phyloP scores from a whole-genome alignment of 495 filamentous ascomycete species.

The Staphylotrichum longicolle region DNA sequence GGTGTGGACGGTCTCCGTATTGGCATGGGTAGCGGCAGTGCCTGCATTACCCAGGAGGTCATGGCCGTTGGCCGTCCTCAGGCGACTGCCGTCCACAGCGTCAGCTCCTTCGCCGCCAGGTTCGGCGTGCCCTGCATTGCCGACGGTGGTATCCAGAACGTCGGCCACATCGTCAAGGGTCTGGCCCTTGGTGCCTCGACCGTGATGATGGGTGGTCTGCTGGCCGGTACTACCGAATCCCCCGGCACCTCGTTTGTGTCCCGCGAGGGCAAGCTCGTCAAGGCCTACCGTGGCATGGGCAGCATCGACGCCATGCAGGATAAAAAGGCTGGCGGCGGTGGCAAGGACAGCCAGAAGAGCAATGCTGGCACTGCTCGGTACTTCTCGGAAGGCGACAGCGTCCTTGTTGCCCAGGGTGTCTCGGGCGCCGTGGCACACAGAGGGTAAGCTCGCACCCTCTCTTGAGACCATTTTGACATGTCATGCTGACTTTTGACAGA shows the following conservation, averaged over 20 bases:
- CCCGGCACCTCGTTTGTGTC: constrained; percentile 96
- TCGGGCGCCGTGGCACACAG: constrained; percentile 64
- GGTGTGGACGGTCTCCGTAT: constrained; percentile 96
- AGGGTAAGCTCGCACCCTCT: constrained; percentile 35
- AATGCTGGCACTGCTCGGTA: constrained; percentile 97
- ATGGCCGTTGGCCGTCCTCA: constrained; percentile 98
- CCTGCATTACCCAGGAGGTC: constrained; percentile 99
- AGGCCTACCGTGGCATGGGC: constrained; percentile 98
- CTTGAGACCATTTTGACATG: background rate
- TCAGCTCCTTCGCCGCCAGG: constrained; percentile 78
- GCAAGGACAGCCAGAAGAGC: constrained; percentile 73
- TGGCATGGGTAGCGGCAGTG: constrained; percentile 96
- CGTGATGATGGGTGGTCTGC: constrained; percentile 98
- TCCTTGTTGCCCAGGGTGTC: constrained; percentile 96
- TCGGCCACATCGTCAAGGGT: constrained; percentile 98
- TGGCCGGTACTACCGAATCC: constrained; percentile 96
- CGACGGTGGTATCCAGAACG: constrained; percentile 96
- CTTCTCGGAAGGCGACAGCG: constrained; percentile 92
- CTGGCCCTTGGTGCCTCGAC: constrained; percentile 90
- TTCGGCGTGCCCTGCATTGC: constrained; percentile 98
- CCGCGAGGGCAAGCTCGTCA: constrained; percentile 93
- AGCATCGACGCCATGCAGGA: constrained; percentile 99
- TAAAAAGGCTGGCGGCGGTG: constrained; percentile 73
- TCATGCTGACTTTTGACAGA: constrained; percentile 27
- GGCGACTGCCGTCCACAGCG: constrained; percentile 85